phyloP scores from a whole-genome alignment of 371 early-diverging fungal genomes.

The Mucor piriformis region DNA sequence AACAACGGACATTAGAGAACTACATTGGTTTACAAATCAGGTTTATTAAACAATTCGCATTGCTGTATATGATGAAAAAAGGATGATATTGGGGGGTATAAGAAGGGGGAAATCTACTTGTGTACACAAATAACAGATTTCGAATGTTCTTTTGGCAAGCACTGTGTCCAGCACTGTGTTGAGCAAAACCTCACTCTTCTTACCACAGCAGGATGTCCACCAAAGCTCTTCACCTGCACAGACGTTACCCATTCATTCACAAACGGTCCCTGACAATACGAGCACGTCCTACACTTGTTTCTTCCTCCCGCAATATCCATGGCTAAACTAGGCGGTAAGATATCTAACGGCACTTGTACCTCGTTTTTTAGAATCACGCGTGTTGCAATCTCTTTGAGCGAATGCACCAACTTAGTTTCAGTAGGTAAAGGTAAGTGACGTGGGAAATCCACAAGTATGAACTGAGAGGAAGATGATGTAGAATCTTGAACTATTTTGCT shows the following conservation, averaged over 20 bases:
- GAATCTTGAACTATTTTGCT: slow-evolving; percentile 14
- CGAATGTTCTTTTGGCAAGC: slow-evolving; percentile 28
- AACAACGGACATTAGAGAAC: too few relatives aligned
- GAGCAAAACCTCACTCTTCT: slow-evolving; percentile 64
- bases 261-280: slow-evolving; percentile 53
- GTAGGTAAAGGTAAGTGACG: slow-evolving; percentile 6
- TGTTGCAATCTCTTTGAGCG: slow-evolving; percentile 22
- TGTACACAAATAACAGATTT: slow-evolving; percentile 33
- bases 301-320: slow-evolving; percentile 46
- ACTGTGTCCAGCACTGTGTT: slow-evolving; percentile 46
- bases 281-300: slow-evolving; percentile 40
- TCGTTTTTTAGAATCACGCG: slow-evolving; percentile 24
- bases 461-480: background rate
- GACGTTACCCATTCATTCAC: slow-evolving; percentile 68
- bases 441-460: slow-evolving; percentile 14
- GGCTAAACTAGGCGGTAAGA: slow-evolving; percentile 47
- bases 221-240: slow-evolving; percentile 61
- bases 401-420: slow-evolving; percentile 18
- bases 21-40: too few relatives aligned
- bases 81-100: background rate
- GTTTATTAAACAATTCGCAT: background rate
- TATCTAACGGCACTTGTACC: slow-evolving; percentile 24
- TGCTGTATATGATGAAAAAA: too few relatives aligned
- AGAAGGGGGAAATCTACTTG: background rate
- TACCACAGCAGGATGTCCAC: slow-evolving; percentile 64